Conservation (phyloP, 1,284 basidiomycete genomes). For the Fomitopsis betulina region DNA sequence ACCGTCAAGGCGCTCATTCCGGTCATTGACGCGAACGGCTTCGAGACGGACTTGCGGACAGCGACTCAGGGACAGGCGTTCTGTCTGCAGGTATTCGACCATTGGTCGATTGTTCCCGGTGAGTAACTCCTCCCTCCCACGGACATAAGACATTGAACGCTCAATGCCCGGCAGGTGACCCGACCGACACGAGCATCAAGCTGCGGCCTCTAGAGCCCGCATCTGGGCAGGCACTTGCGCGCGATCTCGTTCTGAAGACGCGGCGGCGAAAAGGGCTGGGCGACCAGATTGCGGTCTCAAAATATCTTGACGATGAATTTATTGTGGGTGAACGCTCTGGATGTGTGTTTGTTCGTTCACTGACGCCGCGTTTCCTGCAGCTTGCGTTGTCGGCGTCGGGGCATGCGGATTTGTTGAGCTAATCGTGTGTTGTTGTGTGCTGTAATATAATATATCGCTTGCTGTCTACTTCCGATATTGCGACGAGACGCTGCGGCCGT, state of each 20-base stretch:
- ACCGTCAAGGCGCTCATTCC: conserved; percentile 98
- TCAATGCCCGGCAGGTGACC: conserved; percentile 64
- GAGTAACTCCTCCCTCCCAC: conserved; percentile 20
- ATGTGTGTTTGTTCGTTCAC: conserved; percentile 22
- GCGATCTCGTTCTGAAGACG: conserved; percentile 95
- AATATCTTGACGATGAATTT: conserved; percentile 93
- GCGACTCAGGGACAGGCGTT: conserved; percentile 98
- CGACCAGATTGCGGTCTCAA: conserved; percentile 90
- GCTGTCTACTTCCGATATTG: conserved; percentile 5
- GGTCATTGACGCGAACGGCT: conserved; percentile 97
- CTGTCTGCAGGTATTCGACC: conserved; percentile 93
- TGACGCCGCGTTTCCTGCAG: conserved; percentile 31
- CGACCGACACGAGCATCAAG: conserved; percentile 93
- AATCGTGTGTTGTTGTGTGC: conserved; percentile 18
- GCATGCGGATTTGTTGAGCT: conserved; percentile 84
- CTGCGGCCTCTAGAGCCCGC: conserved; percentile 96
- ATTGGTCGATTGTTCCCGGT: conserved; percentile 98
- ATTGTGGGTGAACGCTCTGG: conserved; percentile 51
- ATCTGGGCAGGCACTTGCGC: conserved; percentile 85
- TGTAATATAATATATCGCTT: conserved; percentile 13
- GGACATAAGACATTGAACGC: conserved; percentile 3
- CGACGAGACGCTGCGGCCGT: neutral
- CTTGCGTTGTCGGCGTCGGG: conserved; percentile 88
- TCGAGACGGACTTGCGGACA: conserved; percentile 96
- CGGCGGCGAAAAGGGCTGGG: conserved; percentile 92